These are phyloP conservation scores for Podospora anserina DNA, from an alignment of 495 filamentous ascomycete species.

Conservation along the genomic window DNA sequence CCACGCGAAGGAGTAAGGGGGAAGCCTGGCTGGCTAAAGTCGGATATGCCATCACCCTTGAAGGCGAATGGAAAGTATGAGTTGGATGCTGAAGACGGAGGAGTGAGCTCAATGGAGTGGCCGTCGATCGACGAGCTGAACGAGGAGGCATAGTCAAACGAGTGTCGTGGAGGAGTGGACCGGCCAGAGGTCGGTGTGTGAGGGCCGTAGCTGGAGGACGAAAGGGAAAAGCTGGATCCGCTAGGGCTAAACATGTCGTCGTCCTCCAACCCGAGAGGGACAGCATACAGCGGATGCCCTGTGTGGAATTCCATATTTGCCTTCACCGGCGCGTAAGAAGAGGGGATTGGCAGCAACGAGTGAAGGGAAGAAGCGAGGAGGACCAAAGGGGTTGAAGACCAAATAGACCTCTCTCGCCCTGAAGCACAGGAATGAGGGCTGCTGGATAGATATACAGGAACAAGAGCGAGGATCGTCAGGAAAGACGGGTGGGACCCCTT, in stretches of 20 bases:
- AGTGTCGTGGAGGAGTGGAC: constrained; percentile 23
- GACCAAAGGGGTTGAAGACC: not conserved
- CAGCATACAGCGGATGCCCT: constrained; percentile 16
- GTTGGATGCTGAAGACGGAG: constrained; percentile 37
- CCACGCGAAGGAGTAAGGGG: constrained; percentile 25
- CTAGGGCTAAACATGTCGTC: constrained; percentile 27
- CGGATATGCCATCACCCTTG: constrained; percentile 14
- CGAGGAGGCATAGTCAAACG: constrained; percentile 27
- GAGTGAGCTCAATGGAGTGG: constrained; percentile 32
- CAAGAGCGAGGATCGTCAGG: constrained; percentile 17
- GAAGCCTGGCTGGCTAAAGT: constrained; percentile 21
- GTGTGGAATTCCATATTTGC: constrained; percentile 21
- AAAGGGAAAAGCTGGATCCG: constrained; percentile 35
- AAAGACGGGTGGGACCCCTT: constrained; percentile 12
- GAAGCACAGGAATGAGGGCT: constrained; percentile 22
- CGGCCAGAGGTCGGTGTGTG: constrained; percentile 41
- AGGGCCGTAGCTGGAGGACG: constrained; percentile 35
- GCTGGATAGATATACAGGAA: constrained; percentile 25
- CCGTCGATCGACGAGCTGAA: constrained; percentile 21
- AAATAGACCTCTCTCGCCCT: constrained; percentile 18
- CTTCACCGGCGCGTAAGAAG: not conserved
- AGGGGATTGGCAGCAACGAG: not conserved
- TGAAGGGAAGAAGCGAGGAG: not conserved
- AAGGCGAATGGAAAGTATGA: constrained; percentile 36
- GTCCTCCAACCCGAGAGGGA: constrained; percentile 26